These are phyloP conservation scores for Aphanomyces cochlioides DNA, from an alignment of 352 stramenopile species.

Conservation along the genomic window DNA sequence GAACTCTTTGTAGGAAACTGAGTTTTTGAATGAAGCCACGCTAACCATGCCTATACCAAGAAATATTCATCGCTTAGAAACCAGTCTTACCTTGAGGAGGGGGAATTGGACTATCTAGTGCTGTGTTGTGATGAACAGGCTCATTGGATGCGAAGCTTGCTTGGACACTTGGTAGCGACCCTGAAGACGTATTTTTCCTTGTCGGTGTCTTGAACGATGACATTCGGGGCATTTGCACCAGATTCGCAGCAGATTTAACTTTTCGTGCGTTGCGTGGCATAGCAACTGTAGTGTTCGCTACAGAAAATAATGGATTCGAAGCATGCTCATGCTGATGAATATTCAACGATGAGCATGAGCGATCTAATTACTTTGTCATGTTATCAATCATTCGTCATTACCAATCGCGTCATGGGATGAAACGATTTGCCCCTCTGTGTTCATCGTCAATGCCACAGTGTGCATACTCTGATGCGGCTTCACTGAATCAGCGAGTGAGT, in stretches of 20 bases:
- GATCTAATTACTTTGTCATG: constrained; percentile 42
- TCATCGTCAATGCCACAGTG: constrained; percentile 67
- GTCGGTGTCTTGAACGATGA: constrained; percentile 2
- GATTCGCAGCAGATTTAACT: constrained; percentile 12
- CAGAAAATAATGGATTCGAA: constrained; percentile 63
- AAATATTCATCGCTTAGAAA: constrained; percentile 8
- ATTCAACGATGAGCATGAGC: constrained; percentile 73
- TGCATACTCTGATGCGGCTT: constrained; percentile 78
- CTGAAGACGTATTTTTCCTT: constrained; percentile 2
- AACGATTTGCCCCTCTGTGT: constrained; percentile 71
- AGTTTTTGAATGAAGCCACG: constrained; percentile 12
- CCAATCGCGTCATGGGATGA: constrained; percentile 82
- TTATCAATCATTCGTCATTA: constrained; percentile 32
- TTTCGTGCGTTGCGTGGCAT: constrained; percentile 11
- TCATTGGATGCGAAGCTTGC: background rate
- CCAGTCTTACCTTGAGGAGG: constrained; percentile 5
- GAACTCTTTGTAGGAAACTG: constrained; percentile 8
- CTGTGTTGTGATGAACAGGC: background rate
- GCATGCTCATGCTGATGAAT: constrained; percentile 69
- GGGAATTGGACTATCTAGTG: background rate
- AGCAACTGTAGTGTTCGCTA: constrained; percentile 33
- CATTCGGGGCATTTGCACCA: constrained; percentile 3
- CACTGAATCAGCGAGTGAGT: constrained; percentile 77
- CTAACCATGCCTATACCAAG: constrained; percentile 4
- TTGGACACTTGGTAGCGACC: background rate